Evolutionary conservation across 2,329 filamentous ascomycete genomes (phyloP).

Genomic region (Microcyclospora tardicrescens): DNA sequence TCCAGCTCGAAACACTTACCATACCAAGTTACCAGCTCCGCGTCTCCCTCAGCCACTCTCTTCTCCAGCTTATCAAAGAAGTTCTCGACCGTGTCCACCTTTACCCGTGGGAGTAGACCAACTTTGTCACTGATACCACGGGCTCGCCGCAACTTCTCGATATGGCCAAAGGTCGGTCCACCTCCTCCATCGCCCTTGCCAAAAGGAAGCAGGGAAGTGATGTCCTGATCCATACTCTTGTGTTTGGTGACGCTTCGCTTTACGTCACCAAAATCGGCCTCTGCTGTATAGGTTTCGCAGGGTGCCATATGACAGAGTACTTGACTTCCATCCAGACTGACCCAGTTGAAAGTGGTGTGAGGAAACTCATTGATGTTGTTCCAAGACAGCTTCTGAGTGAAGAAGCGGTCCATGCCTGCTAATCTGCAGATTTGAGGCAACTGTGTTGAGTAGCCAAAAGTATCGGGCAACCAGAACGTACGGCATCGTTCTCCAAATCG

Average conservation of each 20-base stretch:
- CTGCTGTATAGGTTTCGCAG: constrained; percentile 86
- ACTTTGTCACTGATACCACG: constrained; percentile 82
- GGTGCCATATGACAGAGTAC: constrained; percentile 97
- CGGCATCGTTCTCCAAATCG: constrained; percentile 77
- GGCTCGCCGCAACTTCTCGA: constrained; percentile 88
- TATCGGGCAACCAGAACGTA: constrained; percentile 97
- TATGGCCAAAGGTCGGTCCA: constrained; percentile 82
- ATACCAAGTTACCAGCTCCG: constrained; percentile 85
- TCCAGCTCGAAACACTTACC: constrained; percentile 31
- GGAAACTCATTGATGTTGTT: constrained; percentile 99
- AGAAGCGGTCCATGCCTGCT: constrained; percentile 91
- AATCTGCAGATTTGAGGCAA: constrained; percentile 85
- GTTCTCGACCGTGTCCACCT: constrained; percentile 86
- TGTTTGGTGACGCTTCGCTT: constrained; percentile 81
- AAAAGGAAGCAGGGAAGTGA: constrained; percentile 81
- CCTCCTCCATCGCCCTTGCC: constrained; percentile 95
- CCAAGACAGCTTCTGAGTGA: constrained; percentile 98
- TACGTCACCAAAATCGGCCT: constrained; percentile 89
- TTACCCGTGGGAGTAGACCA: constrained; percentile 71
- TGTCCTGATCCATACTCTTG: constrained; percentile 90
- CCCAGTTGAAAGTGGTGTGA: constrained; percentile 98
- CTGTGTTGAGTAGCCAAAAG: constrained; percentile 93
- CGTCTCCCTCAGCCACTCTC: constrained; percentile 49
- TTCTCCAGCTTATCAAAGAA: constrained; percentile 80
- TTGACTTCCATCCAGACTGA: constrained; percentile 85